Conservation (phyloP, 257 asterid species). For the Leptodermis oblonga region DNA sequence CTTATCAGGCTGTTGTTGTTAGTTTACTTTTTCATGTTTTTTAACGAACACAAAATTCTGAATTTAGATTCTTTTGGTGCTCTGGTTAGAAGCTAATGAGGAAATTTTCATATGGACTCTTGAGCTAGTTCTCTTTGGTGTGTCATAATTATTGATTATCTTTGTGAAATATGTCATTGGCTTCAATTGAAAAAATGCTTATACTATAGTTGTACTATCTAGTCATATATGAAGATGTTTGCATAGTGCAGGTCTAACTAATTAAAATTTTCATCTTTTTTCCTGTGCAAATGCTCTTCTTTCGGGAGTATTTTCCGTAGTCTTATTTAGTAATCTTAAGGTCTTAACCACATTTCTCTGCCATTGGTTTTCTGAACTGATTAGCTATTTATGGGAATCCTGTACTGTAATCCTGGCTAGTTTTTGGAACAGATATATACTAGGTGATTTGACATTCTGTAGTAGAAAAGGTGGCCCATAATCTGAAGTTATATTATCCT, state of each 20-base stretch:
- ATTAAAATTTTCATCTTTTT: background rate
- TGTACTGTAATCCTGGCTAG: background rate
- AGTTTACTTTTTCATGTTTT: too few relatives aligned
- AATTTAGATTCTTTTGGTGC: background rate
- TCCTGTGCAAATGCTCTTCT: background rate
- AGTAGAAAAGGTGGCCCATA: background rate
- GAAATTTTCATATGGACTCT: background rate
- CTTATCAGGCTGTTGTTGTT: too few relatives aligned
- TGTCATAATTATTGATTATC: background rate
- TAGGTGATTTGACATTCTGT: background rate
- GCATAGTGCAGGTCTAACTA: background rate
- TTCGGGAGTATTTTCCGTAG: background rate
- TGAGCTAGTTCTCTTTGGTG: background rate
- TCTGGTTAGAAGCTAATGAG: background rate
- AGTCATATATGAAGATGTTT: background rate
- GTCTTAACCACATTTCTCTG: background rate
- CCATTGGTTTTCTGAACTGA: background rate
- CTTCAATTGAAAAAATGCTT: background rate
- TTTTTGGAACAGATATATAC: background rate
- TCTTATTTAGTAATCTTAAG: background rate
- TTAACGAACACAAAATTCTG: background rate
- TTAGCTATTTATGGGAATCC: background rate
- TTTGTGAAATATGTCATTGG: background rate
- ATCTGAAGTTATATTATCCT: background rate
- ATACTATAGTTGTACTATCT: background rate